Percentiles rank a stretch among this genome's conserved stretches.
Evolutionary conservation across 352 stramenopile species (phyloP).

Genomic region (Blastocystis sp.): DNA sequence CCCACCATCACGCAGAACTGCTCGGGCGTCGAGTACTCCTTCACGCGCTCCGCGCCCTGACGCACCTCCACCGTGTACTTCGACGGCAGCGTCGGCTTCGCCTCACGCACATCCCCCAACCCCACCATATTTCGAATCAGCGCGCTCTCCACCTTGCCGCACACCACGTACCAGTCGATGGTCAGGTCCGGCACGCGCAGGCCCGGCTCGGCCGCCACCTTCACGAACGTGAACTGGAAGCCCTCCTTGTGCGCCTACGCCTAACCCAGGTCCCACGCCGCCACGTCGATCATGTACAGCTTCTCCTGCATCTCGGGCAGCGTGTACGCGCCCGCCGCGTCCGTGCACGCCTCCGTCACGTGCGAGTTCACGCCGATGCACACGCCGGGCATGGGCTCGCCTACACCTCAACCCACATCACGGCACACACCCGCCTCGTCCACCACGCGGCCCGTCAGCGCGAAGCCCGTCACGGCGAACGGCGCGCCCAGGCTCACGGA

Average conservation of each 20-base stretch:
- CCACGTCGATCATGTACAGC: constrained; percentile 52
- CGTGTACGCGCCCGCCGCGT: neutral
- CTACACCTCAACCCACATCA: too few relatives aligned
- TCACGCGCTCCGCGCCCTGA: neutral
- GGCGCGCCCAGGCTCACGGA: constrained; percentile 3
- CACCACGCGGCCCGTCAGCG: constrained; percentile 14
- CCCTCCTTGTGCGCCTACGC: neutral
- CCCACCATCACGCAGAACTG: constrained; percentile 40
- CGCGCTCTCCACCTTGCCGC: neutral
- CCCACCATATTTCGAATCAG: neutral
- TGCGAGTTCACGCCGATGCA: neutral
- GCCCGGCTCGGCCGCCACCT: neutral
- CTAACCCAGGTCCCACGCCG: neutral
- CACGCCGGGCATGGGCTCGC: neutral
- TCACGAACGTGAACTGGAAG: constrained; percentile 5
- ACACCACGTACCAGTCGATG: neutral
- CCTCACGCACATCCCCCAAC: neutral
- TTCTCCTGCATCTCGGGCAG: constrained; percentile 2
- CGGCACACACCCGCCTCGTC: neutral
- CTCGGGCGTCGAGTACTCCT: neutral
- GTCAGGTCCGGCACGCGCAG: neutral
- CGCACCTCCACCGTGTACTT: neutral
- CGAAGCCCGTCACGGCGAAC: constrained; percentile 39
- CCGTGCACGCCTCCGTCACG: neutral
- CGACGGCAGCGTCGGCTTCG: neutral